A percentile compares a stretch with the other conserved stretches of the same genome.
phyloP scores from a whole-genome alignment of 306 rosid species.

The Styphnolobium japonicum region DNA sequence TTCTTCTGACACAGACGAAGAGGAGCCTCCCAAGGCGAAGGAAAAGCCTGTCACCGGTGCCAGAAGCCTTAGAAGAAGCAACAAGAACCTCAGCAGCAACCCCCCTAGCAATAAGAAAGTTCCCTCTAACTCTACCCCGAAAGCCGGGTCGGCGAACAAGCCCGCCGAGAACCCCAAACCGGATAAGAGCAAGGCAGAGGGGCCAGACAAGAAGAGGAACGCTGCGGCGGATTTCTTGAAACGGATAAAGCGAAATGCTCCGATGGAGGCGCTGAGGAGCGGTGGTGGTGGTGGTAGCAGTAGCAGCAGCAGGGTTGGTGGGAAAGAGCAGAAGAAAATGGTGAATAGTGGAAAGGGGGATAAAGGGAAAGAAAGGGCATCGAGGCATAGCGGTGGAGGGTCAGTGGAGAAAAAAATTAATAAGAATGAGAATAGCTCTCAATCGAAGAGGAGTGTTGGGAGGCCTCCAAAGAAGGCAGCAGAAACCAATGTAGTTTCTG shows the following conservation, averaged over 20 bases:
- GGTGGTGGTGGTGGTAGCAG: conserved; percentile 31
- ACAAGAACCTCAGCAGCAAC: conserved; percentile 35
- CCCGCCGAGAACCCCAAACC: conserved; percentile 32
- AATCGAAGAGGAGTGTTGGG: conserved; percentile 73
- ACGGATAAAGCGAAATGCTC: conserved; percentile 66
- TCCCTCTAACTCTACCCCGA: conserved; percentile 27
- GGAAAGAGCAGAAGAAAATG: conserved; percentile 57
- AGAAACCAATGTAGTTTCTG: conserved; percentile 32
- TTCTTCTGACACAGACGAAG: conserved; percentile 42
- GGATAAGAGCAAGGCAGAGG: conserved; percentile 55
- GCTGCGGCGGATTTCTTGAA: conserved; percentile 83
- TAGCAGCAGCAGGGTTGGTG: conserved; percentile 30
- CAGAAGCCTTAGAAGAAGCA: conserved; percentile 66
- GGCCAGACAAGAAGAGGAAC: conserved; percentile 56
- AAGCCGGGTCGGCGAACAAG: conserved; percentile 36
- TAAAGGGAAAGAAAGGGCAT: conserved; percentile 52
- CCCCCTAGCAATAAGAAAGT: conserved; percentile 43
- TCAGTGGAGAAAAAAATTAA: conserved; percentile 45
- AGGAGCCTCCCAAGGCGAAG: conserved; percentile 42
- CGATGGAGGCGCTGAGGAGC: conserved; percentile 36
- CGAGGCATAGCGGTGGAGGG: conserved; percentile 37
- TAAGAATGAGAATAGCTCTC: conserved; percentile 47
- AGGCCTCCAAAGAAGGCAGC: conserved; percentile 70
- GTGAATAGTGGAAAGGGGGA: conserved; percentile 36
- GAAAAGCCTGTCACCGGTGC: conserved; percentile 72